Conservation (phyloP, 495 filamentous ascomycete species). For the Friedmanniomyces endolithicus region DNA sequence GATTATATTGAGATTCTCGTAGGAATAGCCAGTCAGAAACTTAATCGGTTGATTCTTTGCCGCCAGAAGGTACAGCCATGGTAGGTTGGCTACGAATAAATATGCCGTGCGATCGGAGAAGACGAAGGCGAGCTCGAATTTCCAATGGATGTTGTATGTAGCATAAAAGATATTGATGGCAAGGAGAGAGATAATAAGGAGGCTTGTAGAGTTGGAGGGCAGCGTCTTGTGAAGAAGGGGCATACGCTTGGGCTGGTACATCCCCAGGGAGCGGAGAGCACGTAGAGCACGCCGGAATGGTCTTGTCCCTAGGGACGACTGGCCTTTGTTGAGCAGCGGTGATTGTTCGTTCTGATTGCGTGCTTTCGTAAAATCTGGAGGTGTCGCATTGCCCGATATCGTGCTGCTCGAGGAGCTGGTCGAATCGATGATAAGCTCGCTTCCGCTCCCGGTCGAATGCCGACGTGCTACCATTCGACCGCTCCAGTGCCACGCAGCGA, state of each 20-base stretch:
- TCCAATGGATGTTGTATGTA: conserved; percentile 37
- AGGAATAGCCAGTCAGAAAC: conserved; percentile 47
- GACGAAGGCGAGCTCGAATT: conserved; percentile 35
- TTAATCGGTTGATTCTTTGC: conserved; percentile 53
- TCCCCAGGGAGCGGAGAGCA: conserved; percentile 27
- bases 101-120: conserved; percentile 44
- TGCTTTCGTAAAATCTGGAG: conserved; percentile 4
- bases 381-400: conserved; percentile 19
- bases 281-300: not conserved
- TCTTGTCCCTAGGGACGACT: not conserved
- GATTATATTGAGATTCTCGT: conserved; percentile 52
- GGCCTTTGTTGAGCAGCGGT: conserved; percentile 13
- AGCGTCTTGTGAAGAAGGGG: conserved; percentile 42
- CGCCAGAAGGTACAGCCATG: conserved; percentile 47
- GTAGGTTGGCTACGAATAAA: conserved; percentile 46
- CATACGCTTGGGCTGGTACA: conserved; percentile 43
- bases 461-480: conserved; percentile 5
- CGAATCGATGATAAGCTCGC: not conserved
- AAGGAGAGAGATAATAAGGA: conserved; percentile 38
- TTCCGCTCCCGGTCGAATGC: not conserved
- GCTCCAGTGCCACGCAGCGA: conserved; percentile 20
- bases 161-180: conserved; percentile 45
- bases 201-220: conserved; percentile 41
- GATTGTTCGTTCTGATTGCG: conserved; percentile 14
- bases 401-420: conserved; percentile 28